A percentile compares a stretch with the other conserved stretches of the same genome.
Evolutionary conservation across 257 asterid genomes (phyloP).

Genomic region (Marsdenia floribunda): DNA sequence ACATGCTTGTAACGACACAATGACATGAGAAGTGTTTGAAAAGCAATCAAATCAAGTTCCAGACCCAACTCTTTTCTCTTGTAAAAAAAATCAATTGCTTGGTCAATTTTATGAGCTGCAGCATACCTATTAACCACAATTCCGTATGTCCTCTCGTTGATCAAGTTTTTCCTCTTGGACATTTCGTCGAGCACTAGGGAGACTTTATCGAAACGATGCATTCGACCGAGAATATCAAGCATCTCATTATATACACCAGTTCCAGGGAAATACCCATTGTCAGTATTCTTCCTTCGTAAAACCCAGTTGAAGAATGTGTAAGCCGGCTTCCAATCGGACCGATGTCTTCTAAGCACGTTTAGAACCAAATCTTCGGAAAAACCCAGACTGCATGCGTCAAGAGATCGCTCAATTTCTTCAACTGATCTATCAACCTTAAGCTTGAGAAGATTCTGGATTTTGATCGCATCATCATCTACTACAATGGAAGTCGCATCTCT

Average conservation of each 20-base stretch:
- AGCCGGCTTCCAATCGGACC: slow-evolving; percentile 77
- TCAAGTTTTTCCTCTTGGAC: slow-evolving; percentile 35
- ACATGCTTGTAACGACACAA: slow-evolving; percentile 77
- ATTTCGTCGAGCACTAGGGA: slow-evolving; percentile 73
- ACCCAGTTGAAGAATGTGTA: slow-evolving; percentile 57
- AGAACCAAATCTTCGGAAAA: slow-evolving; percentile 55
- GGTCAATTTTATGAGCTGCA: slow-evolving; percentile 63
- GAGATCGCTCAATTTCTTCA: slow-evolving; percentile 38
- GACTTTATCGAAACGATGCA: slow-evolving; percentile 45
- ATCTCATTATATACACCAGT: slow-evolving; percentile 51
- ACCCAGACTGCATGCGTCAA: slow-evolving; percentile 26
- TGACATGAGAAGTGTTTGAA: slow-evolving; percentile 68
- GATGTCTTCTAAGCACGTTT: slow-evolving; percentile 62
- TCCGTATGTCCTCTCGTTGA: slow-evolving; percentile 45
- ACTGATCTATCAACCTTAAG: slow-evolving; percentile 27
- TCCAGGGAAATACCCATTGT: slow-evolving; percentile 21
- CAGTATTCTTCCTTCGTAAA: slow-evolving; percentile 9
- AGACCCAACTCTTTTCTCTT: slow-evolving; percentile 45
- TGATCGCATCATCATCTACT: slow-evolving; percentile 40
- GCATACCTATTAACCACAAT: slow-evolving; percentile 47
- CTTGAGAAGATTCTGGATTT: slow-evolving; percentile 49
- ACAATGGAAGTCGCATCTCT: slow-evolving; percentile 9
- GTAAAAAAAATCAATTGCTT: slow-evolving; percentile 49
- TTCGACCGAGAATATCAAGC: slow-evolving; percentile 57
- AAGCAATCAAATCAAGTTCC: slow-evolving; percentile 46